Evolutionary conservation across 805 yeast species (phyloP), one percentile per base, ranked within the genome.

Genomic region (Wickerhamiella shivajii): DNA sequence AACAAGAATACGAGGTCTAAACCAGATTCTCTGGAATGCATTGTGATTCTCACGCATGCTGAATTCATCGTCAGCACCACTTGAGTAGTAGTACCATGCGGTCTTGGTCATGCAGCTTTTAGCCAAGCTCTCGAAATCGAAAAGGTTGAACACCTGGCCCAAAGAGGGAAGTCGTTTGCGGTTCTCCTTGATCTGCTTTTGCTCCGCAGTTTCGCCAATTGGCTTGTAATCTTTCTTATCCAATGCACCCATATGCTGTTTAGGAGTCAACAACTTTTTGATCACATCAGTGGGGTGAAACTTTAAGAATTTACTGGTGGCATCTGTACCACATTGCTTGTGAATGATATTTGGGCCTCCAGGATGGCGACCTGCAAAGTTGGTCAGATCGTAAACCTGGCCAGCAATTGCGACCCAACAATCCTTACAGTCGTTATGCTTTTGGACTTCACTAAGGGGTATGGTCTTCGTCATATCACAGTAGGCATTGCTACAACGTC

Each of bases 21-120:
- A 87, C 59, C 78, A 84, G 34, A 85, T 70, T 19, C 93, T 62
- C 50, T 81, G 93, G 59, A 71, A 87, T 3, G 94, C 92, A 33
- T 73, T 66, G 53, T 84, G 96, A 59, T 87, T 87, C 50, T 85
- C 95, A 45, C 97, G 68, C 49, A 79, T 52, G 3, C 94, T 69
- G 44, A 87, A 70, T 59, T 87, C 97, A 53, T 87, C 97, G 55
- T 87, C 96, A n/a, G 93, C 68, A 7, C 87, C 97, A 22, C 84
- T 71, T 3, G 92, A 77, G 52, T 84, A 87, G 56, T 87, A 87
- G 10, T 90, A 90, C 92, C 96, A 80, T 0, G 90, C 96, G 20
- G 69, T 67, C 36, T 69, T 71, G 20, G 79, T 68, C 64, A 87
- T 61, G 21, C 80, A 76, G 39, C 73, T 68, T 31, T 81, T 66